Evolutionary conservation across 2,329 filamentous ascomycete genomes (phyloP).

Genomic region (Colletotrichum cereale): DNA sequence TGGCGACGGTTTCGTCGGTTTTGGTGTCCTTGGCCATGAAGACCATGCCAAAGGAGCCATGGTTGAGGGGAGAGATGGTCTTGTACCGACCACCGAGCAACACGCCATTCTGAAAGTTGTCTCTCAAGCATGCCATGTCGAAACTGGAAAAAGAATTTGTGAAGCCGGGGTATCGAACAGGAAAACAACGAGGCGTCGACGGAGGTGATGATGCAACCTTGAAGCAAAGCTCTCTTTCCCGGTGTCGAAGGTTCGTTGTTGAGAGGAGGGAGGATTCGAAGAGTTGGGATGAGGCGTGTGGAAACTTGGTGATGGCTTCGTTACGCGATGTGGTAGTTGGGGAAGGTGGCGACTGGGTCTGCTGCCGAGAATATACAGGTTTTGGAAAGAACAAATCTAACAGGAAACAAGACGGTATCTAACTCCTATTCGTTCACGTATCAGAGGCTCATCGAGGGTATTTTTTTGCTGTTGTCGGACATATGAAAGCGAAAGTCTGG

Average conservation of each 20-base stretch:
- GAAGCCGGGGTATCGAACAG: slow-evolving; percentile 36
- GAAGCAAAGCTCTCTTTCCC: slow-evolving; percentile 8
- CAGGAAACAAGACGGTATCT: slow-evolving; percentile 42
- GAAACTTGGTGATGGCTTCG: background rate
- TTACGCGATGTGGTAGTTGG: background rate
- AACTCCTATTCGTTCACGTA: slow-evolving; percentile 47
- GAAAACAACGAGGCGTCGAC: slow-evolving; percentile 22
- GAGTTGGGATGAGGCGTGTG: background rate
- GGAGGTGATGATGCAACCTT: slow-evolving; percentile 32
- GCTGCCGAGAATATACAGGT: slow-evolving; percentile 38
- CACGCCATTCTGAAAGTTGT: slow-evolving; percentile 82
- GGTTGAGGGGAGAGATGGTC: slow-evolving; percentile 94
- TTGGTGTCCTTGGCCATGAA: slow-evolving; percentile 87
- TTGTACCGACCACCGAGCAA: slow-evolving; percentile 90
- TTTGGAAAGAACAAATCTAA: slow-evolving; percentile 32
- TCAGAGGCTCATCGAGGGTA: slow-evolving; percentile 57
- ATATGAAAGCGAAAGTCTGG: slow-evolving; percentile 41
- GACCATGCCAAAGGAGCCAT: slow-evolving; percentile 99
- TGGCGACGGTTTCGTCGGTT: slow-evolving; percentile 85
- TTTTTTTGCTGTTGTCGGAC: slow-evolving; percentile 38
- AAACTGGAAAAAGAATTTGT: slow-evolving; percentile 46
- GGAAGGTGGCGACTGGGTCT: slow-evolving; percentile 1
- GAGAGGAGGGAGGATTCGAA: slow-evolving; percentile 8
- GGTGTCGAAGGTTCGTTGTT: slow-evolving; percentile 15
- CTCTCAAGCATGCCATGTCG: slow-evolving; percentile 85